These are phyloP conservation scores for Suillus luteus DNA, from an alignment of 768 basidiomycete species.

Conservation along the genomic window DNA sequence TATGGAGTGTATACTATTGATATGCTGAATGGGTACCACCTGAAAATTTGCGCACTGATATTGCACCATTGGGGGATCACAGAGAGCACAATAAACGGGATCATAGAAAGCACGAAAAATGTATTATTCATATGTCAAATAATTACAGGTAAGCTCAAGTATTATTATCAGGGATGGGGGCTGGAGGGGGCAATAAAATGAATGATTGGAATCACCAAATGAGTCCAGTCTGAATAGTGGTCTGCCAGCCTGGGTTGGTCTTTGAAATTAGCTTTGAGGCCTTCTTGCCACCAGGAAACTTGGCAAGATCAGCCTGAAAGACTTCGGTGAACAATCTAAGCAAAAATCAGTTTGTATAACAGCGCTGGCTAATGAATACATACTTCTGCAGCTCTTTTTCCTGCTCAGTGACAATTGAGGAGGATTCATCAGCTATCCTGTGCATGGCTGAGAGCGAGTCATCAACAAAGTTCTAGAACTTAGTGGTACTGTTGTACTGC, in stretches of 20 bases:
- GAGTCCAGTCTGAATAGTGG: not conserved
- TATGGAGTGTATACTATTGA: not conserved
- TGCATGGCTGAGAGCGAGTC: not conserved
- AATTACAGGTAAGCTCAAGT: not conserved
- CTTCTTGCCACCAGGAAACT: not conserved
- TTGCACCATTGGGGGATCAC: not conserved
- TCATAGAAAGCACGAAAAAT: not conserved
- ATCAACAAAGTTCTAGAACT: no score
- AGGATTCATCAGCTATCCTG: not conserved
- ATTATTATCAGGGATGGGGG: not conserved
- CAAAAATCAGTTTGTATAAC: not conserved
- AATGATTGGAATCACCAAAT: not conserved
- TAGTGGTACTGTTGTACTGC: not conserved
- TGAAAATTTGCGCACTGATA: not conserved
- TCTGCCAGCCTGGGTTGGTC: not conserved
- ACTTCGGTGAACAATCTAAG: not conserved
- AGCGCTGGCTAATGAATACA: not conserved
- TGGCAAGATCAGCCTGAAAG: not conserved
- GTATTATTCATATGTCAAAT: not conserved
- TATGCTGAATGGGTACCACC: not conserved
- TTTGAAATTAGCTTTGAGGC: not conserved
- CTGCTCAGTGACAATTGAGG: not conserved
- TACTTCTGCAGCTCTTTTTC: not conserved
- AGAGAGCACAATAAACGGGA: no score
- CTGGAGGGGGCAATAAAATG: not conserved